phyloP scores from a whole-genome alignment of 495 filamentous ascomycete species.

The Neurospora tetraspora region DNA sequence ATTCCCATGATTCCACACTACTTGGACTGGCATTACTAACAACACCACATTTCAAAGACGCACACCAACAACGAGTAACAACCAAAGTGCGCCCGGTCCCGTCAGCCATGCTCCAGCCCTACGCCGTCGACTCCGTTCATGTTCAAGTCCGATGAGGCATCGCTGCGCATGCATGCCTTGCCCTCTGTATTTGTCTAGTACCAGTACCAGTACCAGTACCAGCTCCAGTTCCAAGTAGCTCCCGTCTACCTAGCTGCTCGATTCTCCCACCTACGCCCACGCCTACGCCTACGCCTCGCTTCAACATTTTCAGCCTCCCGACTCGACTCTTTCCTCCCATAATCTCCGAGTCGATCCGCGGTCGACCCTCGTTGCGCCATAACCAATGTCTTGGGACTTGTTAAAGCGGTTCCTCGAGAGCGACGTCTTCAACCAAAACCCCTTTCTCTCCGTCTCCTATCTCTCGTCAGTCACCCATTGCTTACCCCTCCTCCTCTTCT shows the following conservation, averaged over 20 bases:
- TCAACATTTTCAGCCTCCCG: background rate
- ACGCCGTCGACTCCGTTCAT: slow-evolving; percentile 1
- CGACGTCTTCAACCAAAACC: slow-evolving; percentile 74
- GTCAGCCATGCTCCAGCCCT: slow-evolving; percentile 14
- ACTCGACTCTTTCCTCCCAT: background rate
- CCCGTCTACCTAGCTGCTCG: background rate
- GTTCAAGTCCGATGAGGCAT: slow-evolving; percentile 11
- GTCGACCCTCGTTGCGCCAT: slow-evolving; percentile 6
- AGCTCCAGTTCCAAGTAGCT: background rate
- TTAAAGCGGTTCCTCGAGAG: slow-evolving; percentile 70
- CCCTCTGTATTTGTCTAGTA: background rate
- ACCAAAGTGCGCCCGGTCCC: background rate
- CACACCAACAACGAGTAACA: background rate
- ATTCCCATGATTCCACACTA: background rate
- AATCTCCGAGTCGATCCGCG: background rate
- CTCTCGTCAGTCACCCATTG: slow-evolving; percentile 49
- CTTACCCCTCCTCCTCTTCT: background rate
- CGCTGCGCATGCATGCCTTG: slow-evolving; percentile 4
- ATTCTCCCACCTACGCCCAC: background rate
- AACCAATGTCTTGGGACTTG: slow-evolving; percentile 48
- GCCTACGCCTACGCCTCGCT: background rate
- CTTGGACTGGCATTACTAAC: background rate
- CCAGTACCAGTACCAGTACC: background rate
- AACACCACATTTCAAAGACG: background rate
- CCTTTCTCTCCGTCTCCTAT: slow-evolving; percentile 69